Percentiles rank a stretch among this genome's conserved stretches.
Evolutionary conservation across 495 filamentous ascomycete genomes (phyloP).

Genomic region (Paragyromitra xinjiangensis): DNA sequence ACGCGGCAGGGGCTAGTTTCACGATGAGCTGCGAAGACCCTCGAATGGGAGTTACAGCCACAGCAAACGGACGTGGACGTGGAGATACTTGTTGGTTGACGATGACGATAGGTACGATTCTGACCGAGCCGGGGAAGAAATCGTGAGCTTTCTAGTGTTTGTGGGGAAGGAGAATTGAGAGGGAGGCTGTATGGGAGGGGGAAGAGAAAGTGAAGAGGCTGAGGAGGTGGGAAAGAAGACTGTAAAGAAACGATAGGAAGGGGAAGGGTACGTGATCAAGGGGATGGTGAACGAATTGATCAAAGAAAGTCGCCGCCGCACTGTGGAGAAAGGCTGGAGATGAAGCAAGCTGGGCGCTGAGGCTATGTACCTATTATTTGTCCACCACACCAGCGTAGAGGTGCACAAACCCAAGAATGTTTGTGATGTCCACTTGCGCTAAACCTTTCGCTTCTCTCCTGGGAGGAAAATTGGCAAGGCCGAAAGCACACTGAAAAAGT

Average conservation of each 20-base stretch:
- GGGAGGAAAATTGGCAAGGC: not conserved
- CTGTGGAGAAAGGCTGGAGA: constrained; percentile 17
- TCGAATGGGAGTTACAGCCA: constrained; percentile 56
- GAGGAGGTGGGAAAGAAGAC: constrained; percentile 15
- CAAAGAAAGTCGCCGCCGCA: constrained; percentile 35
- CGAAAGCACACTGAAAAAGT: not conserved
- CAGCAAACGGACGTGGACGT: constrained; percentile 9
- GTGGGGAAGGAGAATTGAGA: constrained; percentile 24
- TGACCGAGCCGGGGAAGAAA: constrained; percentile 34
- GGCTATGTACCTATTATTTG: constrained; percentile 46
- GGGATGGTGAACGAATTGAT: constrained; percentile 27
- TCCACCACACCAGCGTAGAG: not conserved
- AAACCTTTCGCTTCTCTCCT: not conserved
- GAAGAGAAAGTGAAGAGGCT: constrained; percentile 26
- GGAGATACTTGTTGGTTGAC: not conserved
- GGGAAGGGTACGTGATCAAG: constrained; percentile 9
- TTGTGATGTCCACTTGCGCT: constrained; percentile 11
- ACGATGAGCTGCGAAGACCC: constrained; percentile 51
- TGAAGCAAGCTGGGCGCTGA: constrained; percentile 45
- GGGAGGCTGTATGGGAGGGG: not conserved
- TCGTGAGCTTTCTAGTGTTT: constrained; percentile 28
- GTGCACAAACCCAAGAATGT: constrained; percentile 10
- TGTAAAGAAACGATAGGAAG: constrained; percentile 29
- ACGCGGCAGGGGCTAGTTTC: constrained; percentile 53
- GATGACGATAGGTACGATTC: constrained; percentile 18